Percentiles rank a stretch among this genome's conserved stretches.
Conservation (phyloP, 2,329 filamentous ascomycete species). For the Macrophomina tecta region DNA sequence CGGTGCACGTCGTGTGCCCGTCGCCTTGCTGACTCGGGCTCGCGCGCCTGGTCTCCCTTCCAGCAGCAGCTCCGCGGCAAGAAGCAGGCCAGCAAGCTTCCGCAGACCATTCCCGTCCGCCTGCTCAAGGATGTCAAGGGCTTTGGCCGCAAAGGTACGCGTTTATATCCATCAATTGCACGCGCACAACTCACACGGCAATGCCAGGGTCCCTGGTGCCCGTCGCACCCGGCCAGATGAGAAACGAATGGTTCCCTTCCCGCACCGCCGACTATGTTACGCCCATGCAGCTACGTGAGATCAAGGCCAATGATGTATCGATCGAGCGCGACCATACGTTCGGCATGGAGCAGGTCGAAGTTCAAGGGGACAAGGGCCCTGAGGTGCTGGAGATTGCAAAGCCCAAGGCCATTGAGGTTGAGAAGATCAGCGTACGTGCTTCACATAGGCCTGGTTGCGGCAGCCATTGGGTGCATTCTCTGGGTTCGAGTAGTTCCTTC, state of each 20-base stretch:
- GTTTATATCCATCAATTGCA: slow-evolving; percentile 12
- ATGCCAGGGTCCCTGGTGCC: slow-evolving; percentile 58
- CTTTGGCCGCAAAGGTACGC: slow-evolving; percentile 53
- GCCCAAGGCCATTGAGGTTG: slow-evolving; percentile 48
- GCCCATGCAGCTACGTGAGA: slow-evolving; percentile 49
- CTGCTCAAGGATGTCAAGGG: slow-evolving; percentile 58
- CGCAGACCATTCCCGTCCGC: slow-evolving; percentile 53
- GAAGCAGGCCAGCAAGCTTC: slow-evolving; percentile 41
- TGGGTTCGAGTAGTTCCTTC: neutral
- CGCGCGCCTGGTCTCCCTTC: slow-evolving; percentile 36
- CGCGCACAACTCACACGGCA: neutral
- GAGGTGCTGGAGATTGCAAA: slow-evolving; percentile 33
- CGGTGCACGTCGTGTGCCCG: slow-evolving; percentile 48
- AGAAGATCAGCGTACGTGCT: slow-evolving; percentile 46
- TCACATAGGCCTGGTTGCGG: neutral
- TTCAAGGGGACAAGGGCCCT: slow-evolving; percentile 36
- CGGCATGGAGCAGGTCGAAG: slow-evolving; percentile 39
- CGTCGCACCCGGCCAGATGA: slow-evolving; percentile 59
- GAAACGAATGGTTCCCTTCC: slow-evolving; percentile 60
- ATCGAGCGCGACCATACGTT: slow-evolving; percentile 57
- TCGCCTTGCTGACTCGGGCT: slow-evolving; percentile 39
- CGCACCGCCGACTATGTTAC: slow-evolving; percentile 61
- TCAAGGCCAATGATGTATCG: slow-evolving; percentile 52
- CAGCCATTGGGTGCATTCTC: neutral
- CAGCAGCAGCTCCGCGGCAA: slow-evolving; percentile 51